A percentile compares a stretch with the other conserved stretches of the same genome.
These are phyloP conservation scores for Solanum sejunctum DNA, from an alignment of 257 asterid species.

Conservation along the genomic window DNA sequence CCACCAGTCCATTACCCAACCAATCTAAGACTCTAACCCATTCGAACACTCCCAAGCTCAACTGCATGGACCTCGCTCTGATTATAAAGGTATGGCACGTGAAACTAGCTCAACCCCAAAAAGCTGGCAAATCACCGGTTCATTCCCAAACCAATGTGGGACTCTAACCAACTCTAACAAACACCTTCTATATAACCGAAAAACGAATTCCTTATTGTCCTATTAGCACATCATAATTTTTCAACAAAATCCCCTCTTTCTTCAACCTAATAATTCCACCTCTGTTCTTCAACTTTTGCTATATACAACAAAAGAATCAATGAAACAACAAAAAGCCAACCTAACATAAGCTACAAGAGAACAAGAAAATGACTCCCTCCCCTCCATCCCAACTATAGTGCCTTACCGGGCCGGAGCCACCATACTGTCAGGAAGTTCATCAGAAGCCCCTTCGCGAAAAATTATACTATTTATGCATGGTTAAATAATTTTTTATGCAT, in stretches of 20 bases:
- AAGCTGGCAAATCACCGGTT: background rate
- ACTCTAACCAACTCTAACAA: background rate
- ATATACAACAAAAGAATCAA: background rate
- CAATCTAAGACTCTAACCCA: background rate
- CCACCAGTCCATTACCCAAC: background rate
- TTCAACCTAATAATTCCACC: background rate
- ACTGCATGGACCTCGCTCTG: background rate
- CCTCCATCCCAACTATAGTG: background rate
- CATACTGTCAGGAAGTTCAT: no score
- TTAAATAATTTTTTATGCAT: no score
- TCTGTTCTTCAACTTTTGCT: background rate
- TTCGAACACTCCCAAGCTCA: background rate
- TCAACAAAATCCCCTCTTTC: background rate
- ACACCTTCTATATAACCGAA: background rate
- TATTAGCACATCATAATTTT: background rate
- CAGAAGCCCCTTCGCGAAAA: no score
- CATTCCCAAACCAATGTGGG: background rate
- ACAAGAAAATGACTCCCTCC: background rate
- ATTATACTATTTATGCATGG: no score
- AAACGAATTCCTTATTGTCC: background rate
- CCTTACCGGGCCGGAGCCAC: no score
- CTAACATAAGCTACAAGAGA: background rate
- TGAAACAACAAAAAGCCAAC: background rate
- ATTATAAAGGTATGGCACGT: background rate
- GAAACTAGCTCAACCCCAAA: background rate